phyloP scores from a whole-genome alignment of 306 rosid genomes.

The Lathyrus oleraceus region DNA sequence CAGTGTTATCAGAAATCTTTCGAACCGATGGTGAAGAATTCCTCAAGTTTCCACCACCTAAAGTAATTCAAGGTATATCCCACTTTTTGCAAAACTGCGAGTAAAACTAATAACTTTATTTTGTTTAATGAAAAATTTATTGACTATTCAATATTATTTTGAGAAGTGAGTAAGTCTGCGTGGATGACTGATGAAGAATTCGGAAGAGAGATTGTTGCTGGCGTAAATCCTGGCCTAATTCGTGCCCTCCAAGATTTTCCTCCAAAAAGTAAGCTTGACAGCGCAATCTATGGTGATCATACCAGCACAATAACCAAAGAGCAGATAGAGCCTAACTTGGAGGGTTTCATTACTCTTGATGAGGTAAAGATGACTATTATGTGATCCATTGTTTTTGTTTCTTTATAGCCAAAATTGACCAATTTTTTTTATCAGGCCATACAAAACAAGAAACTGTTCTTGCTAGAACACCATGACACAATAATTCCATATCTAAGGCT shows the following conservation, averaged over 20 bases:
- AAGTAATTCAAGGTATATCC: conserved; percentile 57
- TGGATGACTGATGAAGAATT: conserved; percentile 80
- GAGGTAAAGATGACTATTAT: conserved; percentile 43
- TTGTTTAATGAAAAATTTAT: not conserved
- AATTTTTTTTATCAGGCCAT: no score
- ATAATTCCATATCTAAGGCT: conserved; percentile 55
- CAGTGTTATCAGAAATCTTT: conserved; percentile 30
- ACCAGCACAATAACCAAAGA: conserved; percentile 49
- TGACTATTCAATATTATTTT: not conserved
- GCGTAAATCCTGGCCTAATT: conserved; percentile 52
- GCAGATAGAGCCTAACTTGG: conserved; percentile 41
- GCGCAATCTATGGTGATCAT: conserved; percentile 57
- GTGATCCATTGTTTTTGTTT: not conserved
- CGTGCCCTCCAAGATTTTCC: conserved; percentile 57
- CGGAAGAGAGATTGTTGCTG: conserved; percentile 65
- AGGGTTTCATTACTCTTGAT: conserved; percentile 45
- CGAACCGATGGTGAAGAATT: conserved; percentile 57
- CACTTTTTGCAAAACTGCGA: not conserved
- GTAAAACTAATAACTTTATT: not conserved
- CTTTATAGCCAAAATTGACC: not conserved
- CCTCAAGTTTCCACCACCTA: conserved; percentile 60
- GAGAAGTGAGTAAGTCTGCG: conserved; percentile 44
- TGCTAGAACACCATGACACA: conserved; percentile 68
- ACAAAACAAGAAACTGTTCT: conserved; percentile 40
- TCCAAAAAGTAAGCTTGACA: conserved; percentile 60